Evolutionary conservation across 1,139 yeast species (phyloP), one percentile per base, ranked within the genome.

Genomic region (Lodderomyces theae): DNA sequence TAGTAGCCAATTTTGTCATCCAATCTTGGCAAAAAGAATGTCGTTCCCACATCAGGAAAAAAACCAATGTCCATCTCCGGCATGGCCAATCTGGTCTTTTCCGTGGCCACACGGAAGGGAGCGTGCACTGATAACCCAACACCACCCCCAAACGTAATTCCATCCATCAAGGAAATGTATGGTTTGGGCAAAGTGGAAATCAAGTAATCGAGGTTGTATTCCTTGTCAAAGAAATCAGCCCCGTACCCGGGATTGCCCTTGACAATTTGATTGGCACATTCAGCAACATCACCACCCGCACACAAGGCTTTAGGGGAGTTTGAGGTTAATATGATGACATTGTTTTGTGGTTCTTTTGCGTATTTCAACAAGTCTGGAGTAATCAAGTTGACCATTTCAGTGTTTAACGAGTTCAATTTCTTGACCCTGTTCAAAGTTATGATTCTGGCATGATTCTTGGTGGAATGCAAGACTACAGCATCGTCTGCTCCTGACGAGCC

Each of bases 91-190:
- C 82, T 76, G 15, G 97, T 90, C 55, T 78, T 77, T 56, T 92
- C 97, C 29, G 96, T 87, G 10, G 94, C 95, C 37, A 92, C 72
- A 58, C 98, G 79, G 72, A 90, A 90, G 2, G 97, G 95, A n/a
- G 90, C 86, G 63, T 94, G 97, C 34, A 87, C 83, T 0, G 92
- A 75, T 42, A 92, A 69, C 3, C 98, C 98, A 34, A 88, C 96
- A 52, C 98, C 98, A 41, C 98, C 98, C 42, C 98, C 98, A 96
- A 92, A 88, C 29, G 94, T 88, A 54, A 92, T 88, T 23, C 97
- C 97, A 57, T 92, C 84, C 82, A 86, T 84, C 35, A 89, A 58
- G 1, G 96, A 74, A 15, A 92, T 81, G 49, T 86, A 77, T 1
- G 98, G 97, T 66, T 89, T 92, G 45, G 82, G 72, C 57, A 79